These are phyloP conservation scores for Acanthamoeba healyi DNA, from an alignment of 208 protist genomes.

Conservation along the genomic window DNA sequence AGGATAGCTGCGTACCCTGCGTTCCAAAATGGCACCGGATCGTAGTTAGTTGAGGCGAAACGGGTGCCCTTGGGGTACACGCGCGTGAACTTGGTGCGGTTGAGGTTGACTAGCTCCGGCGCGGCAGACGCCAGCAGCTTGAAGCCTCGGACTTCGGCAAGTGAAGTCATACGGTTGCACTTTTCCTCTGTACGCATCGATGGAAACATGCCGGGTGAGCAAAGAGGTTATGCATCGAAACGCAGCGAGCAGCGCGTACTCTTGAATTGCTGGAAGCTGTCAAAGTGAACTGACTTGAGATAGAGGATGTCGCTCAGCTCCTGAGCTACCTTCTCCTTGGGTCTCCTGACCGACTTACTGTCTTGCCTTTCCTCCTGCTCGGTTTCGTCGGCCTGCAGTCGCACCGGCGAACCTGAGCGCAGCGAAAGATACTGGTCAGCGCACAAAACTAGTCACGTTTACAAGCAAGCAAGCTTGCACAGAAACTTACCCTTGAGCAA, in stretches of 20 bases:
- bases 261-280: slow-evolving; percentile 52
- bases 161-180: slow-evolving; percentile 45
- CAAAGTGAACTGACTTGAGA: slow-evolving; percentile 51
- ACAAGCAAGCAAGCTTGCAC: too few species aligned
- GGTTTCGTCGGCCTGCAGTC: slow-evolving; percentile 15
- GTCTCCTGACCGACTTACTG: not conserved
- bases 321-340: slow-evolving; percentile 71
- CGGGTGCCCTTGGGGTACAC: slow-evolving; percentile 95
- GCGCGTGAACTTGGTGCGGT: slow-evolving; percentile 91
- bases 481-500: slow-evolving; percentile 80
- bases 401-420: not conserved
- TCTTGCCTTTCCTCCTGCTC: slow-evolving; percentile 21
- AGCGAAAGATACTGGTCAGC: not conserved
- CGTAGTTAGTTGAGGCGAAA: slow-evolving; percentile 95
- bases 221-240: not conserved
- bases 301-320: slow-evolving; percentile 75
- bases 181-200: not conserved
- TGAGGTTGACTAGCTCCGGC: slow-evolving; percentile 81
- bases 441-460: too few species aligned
- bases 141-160: slow-evolving; percentile 8
- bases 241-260: not conserved
- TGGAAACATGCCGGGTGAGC: too few species aligned
- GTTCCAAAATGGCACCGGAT: slow-evolving; percentile 91
- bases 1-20: slow-evolving; percentile 64
- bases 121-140: slow-evolving; percentile 12